Percentiles rank a stretch among this genome's conserved stretches.
These are phyloP conservation scores for Cephalotrichum gorgonifer DNA, from an alignment of 2,329 filamentous ascomycete species.

Conservation along the genomic window DNA sequence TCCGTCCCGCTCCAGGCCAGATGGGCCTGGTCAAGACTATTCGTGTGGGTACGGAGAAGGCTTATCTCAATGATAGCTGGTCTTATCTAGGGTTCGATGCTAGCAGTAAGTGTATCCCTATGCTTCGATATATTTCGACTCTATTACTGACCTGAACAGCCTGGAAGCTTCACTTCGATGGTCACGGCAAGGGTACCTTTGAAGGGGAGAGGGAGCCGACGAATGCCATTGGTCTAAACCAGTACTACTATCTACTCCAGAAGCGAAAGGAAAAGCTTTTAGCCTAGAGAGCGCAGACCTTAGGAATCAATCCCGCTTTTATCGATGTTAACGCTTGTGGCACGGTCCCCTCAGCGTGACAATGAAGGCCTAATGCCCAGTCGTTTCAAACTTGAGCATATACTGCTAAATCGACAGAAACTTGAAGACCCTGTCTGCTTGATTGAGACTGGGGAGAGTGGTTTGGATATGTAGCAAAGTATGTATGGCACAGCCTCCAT, in stretches of 20 bases:
- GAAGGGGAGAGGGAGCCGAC: constrained; percentile 18
- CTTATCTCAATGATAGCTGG: constrained; percentile 37
- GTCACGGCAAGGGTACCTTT: constrained; percentile 22
- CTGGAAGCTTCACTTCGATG: constrained; percentile 28
- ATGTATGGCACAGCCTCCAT: too few relatives aligned
- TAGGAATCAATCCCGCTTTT: too few relatives aligned
- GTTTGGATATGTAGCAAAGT: too few relatives aligned
- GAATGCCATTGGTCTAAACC: constrained; percentile 15
- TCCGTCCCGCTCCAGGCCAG: constrained; percentile 32
- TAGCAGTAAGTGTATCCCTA: constrained; percentile 30
- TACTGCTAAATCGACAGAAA: too few relatives aligned
- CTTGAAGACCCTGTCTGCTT: too few relatives aligned
- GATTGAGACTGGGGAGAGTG: too few relatives aligned
- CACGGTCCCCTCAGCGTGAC: too few relatives aligned
- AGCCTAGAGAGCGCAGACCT: too few relatives aligned
- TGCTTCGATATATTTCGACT: neutral
- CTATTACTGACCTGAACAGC: constrained; percentile 17
- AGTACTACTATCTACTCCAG: constrained; percentile 23
- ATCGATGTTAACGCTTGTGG: too few relatives aligned
- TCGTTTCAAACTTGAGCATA: too few relatives aligned
- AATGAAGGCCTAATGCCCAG: too few relatives aligned
- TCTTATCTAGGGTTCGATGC: constrained; percentile 32
- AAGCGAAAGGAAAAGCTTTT: too few relatives aligned
- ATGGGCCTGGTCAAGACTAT: constrained; percentile 36
- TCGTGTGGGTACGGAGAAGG: constrained; percentile 24